phyloP scores from a whole-genome alignment of 202 grass and related monocot species.

The Dendrocalamus latiflorus region DNA sequence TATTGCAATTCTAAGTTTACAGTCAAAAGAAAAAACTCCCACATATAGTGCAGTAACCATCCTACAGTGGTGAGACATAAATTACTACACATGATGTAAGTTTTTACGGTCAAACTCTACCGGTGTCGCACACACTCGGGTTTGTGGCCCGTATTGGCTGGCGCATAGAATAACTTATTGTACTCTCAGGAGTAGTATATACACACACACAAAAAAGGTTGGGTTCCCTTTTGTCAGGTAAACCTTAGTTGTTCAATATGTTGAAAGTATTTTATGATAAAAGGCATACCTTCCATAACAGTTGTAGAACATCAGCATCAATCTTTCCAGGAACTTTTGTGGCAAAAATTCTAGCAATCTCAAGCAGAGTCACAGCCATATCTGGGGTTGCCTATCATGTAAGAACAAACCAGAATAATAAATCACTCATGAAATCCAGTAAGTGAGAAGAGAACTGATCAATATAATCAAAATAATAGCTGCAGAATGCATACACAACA shows the following conservation, averaged over 20 bases:
- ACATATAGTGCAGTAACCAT: too few relatives aligned
- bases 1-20: too few relatives aligned
- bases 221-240: background rate
- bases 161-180: too few relatives aligned
- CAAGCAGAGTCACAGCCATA: constrained; percentile 98
- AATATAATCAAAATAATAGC: constrained; percentile 16
- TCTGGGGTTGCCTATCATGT: constrained; percentile 86
- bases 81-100: too few relatives aligned
- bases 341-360: constrained; percentile 98
- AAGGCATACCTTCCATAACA: constrained; percentile 92
- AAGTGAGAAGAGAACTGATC: background rate
- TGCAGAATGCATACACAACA: constrained; percentile 3
- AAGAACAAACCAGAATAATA: constrained; percentile 43
- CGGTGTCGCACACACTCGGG: too few relatives aligned
- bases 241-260: background rate
- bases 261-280: constrained; percentile 13
- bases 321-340: constrained; percentile 99
- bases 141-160: too few relatives aligned
- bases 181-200: too few relatives aligned
- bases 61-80: too few relatives aligned
- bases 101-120: too few relatives aligned
- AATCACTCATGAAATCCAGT: constrained; percentile 19
- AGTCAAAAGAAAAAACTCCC: too few relatives aligned
- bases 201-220: background rate
- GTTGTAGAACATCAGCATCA: constrained; percentile 96